Evolutionary conservation across 768 basidiomycete species (phyloP), one percentile per base, ranked within the genome.

Genomic region (Lactarius quietus): DNA sequence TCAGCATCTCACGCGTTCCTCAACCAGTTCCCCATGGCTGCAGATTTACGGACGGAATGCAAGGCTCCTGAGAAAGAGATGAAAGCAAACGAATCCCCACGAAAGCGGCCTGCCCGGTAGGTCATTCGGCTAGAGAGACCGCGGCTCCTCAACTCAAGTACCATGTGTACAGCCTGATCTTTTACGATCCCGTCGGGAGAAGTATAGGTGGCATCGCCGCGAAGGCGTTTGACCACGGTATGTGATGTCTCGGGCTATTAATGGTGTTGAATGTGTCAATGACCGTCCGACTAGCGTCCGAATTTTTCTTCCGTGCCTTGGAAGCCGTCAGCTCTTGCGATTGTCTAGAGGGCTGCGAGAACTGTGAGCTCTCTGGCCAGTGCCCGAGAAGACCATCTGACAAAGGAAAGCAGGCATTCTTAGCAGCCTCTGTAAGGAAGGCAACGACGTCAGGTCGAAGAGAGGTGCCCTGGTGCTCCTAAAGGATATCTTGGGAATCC

Each of bases 221-320:
- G 3, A 92, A 87, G 71, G 92, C 89, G 3, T 94, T 94, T 71
- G 94, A 95, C 70, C 86, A 91, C 69, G 83, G 92, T 90, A 70
- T 33, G 79, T 68, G 6, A 12, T 12, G 20, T 26, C 43, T 14
- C 43, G 15, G 14, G 51, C 23, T 12, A 17, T 57, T 3, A 10
- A 10, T 23, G 18, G 12, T 26, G 9, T 39, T 35, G 28, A 28
- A 23, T 54, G 38, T 23, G 6, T 28, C 58, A 41, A 63, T 60
- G 9, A 33, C 45, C 36, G n/a, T 12, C 26, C 29, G 28, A 54
- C 1, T 61, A 92, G 86, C 74, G 61, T 83, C 76, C 12, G 80
- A 84, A 48, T 78, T 90, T 53, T 74, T 94, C 26, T 75, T 73
- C 9, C 82, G 85, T 63, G 90, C 92, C 0, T 79, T 82, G 26